Base-by-base conservation (phyloP, 2,329 filamentous ascomycete genomes). In the Trichophyton verrucosum region DNA sequence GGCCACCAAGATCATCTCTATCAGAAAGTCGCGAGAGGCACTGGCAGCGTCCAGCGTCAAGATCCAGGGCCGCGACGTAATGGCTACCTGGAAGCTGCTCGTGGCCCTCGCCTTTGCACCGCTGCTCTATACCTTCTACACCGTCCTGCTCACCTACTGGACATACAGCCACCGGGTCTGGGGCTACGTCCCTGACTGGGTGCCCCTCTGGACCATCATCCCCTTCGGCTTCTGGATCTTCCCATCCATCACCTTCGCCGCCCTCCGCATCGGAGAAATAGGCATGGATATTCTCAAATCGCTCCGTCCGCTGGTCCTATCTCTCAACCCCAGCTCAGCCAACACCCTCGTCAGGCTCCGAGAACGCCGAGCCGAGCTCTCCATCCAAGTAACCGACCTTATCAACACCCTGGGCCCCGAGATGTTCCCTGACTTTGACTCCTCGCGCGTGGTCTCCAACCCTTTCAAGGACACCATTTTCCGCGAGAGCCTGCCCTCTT, bases 201-300 rank as follows among this genome's bases (percentile, higher is more conserved):
- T 96, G 36, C 89, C 91, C 0, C 81, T 91, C 61, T 95, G 87
- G 84, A 72, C 84, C 22, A 82, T 95, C 9, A 85, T 91, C 64
- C 72, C 89, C 8, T 82, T 84, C 44, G 88, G 91, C 57, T 86
- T 89, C 77, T 80, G 89, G 56, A 77, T 95, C 65, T 96, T 96
- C 78, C 88, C 91, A 4, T 82, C 85, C 24, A 87, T 96, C 67
- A 96, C 91, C 0, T 96, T 95, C 73, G 91, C 91, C 3, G 90
- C 94, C 5, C 84, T 99, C 59, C 87, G 94, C 9, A 95, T 97
- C 66, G 94, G 94, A 55, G 94, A 99, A 76, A 87, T 95, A n/a
- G 94, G 92, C 59, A 96, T 99, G 91, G 94, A 99, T 71, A 96
- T 99, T 61, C 79, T 94, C 77, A 99, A 97, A 75, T 97, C 92